Evolutionary conservation across 257 asterid genomes (phyloP).

Genomic region (Cordia subcordata): DNA sequence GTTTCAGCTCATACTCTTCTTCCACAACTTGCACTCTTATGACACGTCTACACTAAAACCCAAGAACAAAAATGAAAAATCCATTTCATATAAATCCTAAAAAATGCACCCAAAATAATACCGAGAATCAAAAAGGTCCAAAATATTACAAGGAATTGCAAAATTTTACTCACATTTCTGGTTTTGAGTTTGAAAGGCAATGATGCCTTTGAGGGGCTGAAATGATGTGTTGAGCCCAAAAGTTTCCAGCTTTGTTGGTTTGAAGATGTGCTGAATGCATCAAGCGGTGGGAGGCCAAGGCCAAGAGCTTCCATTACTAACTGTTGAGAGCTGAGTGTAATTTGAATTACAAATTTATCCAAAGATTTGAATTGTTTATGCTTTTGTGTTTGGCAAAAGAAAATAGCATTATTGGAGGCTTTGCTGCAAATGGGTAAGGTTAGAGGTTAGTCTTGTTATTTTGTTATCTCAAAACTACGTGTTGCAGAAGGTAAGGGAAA

Average conservation of each 20-base stretch:
- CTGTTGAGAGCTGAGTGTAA: not conserved
- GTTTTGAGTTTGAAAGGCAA: constrained; percentile 17
- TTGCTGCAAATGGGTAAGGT: no score
- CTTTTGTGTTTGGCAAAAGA: no score
- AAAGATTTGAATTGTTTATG: not conserved
- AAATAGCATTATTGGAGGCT: no score
- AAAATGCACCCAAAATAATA: not conserved
- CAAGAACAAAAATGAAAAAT: constrained; percentile 10
- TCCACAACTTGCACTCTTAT: constrained; percentile 72
- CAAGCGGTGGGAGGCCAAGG: constrained; percentile 37
- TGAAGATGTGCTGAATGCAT: constrained; percentile 27
- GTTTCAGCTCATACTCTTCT: constrained; percentile 90
- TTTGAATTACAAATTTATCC: not conserved
- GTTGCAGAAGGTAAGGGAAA: no score
- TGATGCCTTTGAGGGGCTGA: constrained; percentile 27
- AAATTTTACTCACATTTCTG: constrained; percentile 24
- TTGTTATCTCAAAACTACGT: no score
- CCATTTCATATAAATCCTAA: constrained; percentile 19
- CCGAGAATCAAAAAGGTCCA: not conserved
- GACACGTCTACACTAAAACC: constrained; percentile 34
- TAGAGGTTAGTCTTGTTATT: no score
- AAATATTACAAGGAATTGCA: not conserved
- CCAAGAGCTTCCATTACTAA: constrained; percentile 49
- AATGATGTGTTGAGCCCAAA: constrained; percentile 25
- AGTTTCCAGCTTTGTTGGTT: constrained; percentile 28